Evolutionary conservation across 352 stramenopile genomes (phyloP).

Genomic region (Hyphochytrium catenoides): DNA sequence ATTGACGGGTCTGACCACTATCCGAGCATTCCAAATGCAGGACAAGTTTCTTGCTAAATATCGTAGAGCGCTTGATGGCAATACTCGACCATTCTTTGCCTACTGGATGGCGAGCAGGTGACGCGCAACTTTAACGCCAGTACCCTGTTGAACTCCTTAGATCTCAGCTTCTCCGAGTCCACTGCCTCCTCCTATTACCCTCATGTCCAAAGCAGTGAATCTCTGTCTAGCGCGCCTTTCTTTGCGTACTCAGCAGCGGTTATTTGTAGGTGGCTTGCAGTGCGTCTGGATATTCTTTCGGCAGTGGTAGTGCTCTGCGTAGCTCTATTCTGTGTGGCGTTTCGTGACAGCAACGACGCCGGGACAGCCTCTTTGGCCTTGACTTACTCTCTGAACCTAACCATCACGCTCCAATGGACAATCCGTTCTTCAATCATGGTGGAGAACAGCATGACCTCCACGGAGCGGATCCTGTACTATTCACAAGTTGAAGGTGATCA

Average conservation of each 20-base stretch:
- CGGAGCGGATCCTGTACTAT: constrained; percentile 62
- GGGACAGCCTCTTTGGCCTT: constrained; percentile 74
- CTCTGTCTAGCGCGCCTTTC: no score
- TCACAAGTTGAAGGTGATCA: no score
- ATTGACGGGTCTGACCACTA: constrained; percentile 27
- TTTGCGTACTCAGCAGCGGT: no score
- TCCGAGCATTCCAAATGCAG: constrained; percentile 34
- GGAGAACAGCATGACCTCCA: constrained; percentile 80
- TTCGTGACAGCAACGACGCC: no score
- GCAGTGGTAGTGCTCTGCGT: constrained; percentile 68
- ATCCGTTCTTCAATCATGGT: constrained; percentile 77
- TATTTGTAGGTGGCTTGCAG: constrained; percentile 84
- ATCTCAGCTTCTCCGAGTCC: no score
- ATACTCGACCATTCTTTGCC: constrained; percentile 63
- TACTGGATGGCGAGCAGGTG: no score
- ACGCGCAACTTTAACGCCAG: no score
- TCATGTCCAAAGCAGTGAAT: no score
- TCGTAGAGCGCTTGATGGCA: constrained; percentile 23
- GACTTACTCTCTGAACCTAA: constrained; percentile 75
- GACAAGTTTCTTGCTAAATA: constrained; percentile 13
- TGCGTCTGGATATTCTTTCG: constrained; percentile 64
- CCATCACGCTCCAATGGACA: constrained; percentile 78
- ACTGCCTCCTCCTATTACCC: no score
- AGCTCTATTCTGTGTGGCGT: no score
- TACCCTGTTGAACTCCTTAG: no score